Base-by-base conservation (phyloP, 768 basidiomycete genomes). In the Mycena epipterygia region DNA sequence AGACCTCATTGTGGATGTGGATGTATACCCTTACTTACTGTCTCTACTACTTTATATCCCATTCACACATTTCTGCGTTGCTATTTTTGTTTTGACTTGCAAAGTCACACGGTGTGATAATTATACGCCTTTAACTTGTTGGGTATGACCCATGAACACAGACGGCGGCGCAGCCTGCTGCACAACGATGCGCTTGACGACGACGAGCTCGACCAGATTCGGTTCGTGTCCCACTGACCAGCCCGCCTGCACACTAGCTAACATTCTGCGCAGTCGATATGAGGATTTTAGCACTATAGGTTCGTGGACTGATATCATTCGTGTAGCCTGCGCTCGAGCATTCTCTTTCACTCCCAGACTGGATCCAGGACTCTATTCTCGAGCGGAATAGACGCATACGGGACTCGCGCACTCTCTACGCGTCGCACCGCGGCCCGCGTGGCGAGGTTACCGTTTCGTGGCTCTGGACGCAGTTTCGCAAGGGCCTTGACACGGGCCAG, bases 271-370 rank as follows among this genome's bases (percentile, higher is more conserved):
- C 29, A 96, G 96, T 73, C 94, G 94, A 68, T 97, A 97, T 84
- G 94, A 97, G 80, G 96, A 98, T 83, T 98, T 98, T 79, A 92
- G 92, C 49, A 97, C 96, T 8, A 96, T 98, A 82, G 96, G 96
- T 95, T 77, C 74, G 85, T 80, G 57, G 30, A 48, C 63, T 23
- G 56, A 30, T 19, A 55, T 58, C 56, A 49, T 35, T 64, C 16
- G 48, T 30, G 5, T 23, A 8, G 23, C 35, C 29, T 12, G 17
- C 23, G 13, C 16, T 49, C 11, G 33, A 51, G 27, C 33, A 49
- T 27, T 37, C 59, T 64, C 69, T 61, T 44, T 71, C 32, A 62
- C 72, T 27, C 58, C n/a, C n/a, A 60, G 97, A 99, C 79, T 99
- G 97, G 97, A 94, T 99, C 55, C 94, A 98, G 76, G 97, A 99